Conservation (phyloP, 2,329 filamentous ascomycete species). For the Trichophyton equinum region DNA sequence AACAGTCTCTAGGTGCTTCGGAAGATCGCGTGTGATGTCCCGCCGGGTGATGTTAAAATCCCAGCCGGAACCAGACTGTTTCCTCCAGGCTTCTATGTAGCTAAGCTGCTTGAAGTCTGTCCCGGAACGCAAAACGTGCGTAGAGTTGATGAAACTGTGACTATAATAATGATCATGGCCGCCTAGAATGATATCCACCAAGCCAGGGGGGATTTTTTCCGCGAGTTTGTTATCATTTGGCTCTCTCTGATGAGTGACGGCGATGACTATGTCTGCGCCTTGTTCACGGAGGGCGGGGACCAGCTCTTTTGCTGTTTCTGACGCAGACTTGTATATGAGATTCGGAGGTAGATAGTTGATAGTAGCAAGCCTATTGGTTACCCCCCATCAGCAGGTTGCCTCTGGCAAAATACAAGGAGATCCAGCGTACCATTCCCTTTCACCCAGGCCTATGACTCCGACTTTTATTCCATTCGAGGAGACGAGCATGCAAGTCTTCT, state of each 20-base stretch:
- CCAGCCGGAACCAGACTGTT: slow-evolving; percentile 46
- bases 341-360: slow-evolving; percentile 76
- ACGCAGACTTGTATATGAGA: slow-evolving; percentile 69
- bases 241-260: slow-evolving; percentile 73
- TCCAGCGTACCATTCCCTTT: slow-evolving; percentile 57
- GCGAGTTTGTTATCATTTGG: slow-evolving; percentile 84
- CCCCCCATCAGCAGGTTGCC: neutral
- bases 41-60: slow-evolving; percentile 64
- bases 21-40: slow-evolving; percentile 58
- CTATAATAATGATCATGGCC: slow-evolving; percentile 85
- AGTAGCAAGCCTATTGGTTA: slow-evolving; percentile 53
- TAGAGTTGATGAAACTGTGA: slow-evolving; percentile 63
- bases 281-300: slow-evolving; percentile 59
- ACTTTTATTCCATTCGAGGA: slow-evolving; percentile 75
- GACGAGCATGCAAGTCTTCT: slow-evolving; percentile 63
- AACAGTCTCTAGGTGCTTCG: slow-evolving; percentile 49
- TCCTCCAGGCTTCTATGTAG: slow-evolving; percentile 65
- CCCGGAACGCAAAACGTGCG: slow-evolving; percentile 74
- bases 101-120: slow-evolving; percentile 88
- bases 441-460: slow-evolving; percentile 72
- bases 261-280: slow-evolving; percentile 72
- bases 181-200: slow-evolving; percentile 75
- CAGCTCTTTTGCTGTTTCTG: slow-evolving; percentile 60
- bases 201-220: slow-evolving; percentile 52
- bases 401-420: neutral